Evolutionary conservation across 2,329 filamentous ascomycete species (phyloP), one percentile per base, ranked within the genome.

Genomic region (Atkinsonella texensis): DNA sequence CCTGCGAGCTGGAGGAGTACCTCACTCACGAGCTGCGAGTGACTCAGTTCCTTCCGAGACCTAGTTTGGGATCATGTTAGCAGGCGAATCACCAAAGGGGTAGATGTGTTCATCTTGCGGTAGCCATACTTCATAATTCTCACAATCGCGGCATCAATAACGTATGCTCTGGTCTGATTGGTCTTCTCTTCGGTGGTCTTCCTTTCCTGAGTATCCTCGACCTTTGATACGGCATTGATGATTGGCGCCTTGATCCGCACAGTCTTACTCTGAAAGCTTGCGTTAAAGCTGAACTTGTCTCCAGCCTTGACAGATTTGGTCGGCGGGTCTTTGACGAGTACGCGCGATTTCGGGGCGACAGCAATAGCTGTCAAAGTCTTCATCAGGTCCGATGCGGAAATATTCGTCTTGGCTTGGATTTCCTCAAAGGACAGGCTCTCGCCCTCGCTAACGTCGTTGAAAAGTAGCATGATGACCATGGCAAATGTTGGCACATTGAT

Each of bases 401-500:
- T 94, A 57, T 84, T 87, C 1, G 90, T 95, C 58, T 77, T 77
- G 6, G 80, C 83, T 63, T 93, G 85, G 31, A 97, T 93, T 56
- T 95, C 87, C 51, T 93, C 86, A 51, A 82, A 80, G 0, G 73
- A 70, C 15, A 84, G 65, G 46, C 68, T 72, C 56, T 74, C 68
- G 32, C 65, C 73, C 6, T 77, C 72, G 2, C 64, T 64, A 0
- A 94, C 62, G 39, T 91, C 82, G 61, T 97, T 97, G 75, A 97
- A 98, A 0, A 96, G 79, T 44, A 95, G 67, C 18, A 98, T 69
- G 23, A 97, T 83, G 18, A 96, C 72, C 87, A 97, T 95, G 60
- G 84, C 89, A 64, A 93, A 93, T 0, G 93, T 97, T 1, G 89
- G 85, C 18, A 95, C 89, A 55, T 89, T 95, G 51, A 98, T 74